phyloP scores from a whole-genome alignment of 768 basidiomycete genomes.

The Macrolepiota dolichaula region DNA sequence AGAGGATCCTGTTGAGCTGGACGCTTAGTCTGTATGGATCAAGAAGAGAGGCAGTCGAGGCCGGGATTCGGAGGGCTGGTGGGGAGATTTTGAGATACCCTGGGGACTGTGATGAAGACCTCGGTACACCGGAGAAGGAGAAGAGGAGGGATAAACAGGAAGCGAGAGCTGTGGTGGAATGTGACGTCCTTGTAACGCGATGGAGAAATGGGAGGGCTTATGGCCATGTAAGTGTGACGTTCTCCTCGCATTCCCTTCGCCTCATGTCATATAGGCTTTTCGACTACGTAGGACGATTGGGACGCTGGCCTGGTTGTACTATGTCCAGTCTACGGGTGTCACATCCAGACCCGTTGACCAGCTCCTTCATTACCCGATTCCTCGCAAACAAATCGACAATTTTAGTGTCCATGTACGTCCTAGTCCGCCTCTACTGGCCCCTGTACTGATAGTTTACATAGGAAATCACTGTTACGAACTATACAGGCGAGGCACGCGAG shows the following conservation, averaged over 20 bases:
- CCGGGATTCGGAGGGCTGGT: conserved; percentile 58
- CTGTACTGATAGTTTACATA: conserved; percentile 22
- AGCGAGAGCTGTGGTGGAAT: conserved; percentile 38
- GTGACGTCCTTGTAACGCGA: conserved; percentile 74
- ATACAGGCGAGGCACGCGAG: conserved; percentile 81
- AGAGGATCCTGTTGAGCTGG: conserved; percentile 57
- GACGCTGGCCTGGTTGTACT: conserved; percentile 80
- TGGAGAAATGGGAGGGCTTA: conserved; percentile 70
- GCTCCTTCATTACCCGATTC: conserved; percentile 83
- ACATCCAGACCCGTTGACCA: conserved; percentile 67
- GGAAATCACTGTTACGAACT: conserved; percentile 86
- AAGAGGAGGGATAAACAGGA: conserved; percentile 27
- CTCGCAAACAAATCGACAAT: conserved; percentile 52
- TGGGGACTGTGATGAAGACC: conserved; percentile 22
- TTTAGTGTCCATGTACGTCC: conserved; percentile 59
- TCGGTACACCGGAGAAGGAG: conserved; percentile 16
- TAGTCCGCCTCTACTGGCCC: neutral
- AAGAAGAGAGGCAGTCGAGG: conserved; percentile 52
- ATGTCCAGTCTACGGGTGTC: conserved; percentile 62
- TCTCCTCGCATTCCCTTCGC: neutral
- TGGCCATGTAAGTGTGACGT: conserved; percentile 47
- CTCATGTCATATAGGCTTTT: conserved; percentile 48
- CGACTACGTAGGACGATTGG: conserved; percentile 60
- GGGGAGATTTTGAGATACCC: conserved; percentile 26
- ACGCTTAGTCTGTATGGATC: conserved; percentile 51